Conservation (phyloP, 495 filamentous ascomycete genomes). For the Parathielavia appendiculata region DNA sequence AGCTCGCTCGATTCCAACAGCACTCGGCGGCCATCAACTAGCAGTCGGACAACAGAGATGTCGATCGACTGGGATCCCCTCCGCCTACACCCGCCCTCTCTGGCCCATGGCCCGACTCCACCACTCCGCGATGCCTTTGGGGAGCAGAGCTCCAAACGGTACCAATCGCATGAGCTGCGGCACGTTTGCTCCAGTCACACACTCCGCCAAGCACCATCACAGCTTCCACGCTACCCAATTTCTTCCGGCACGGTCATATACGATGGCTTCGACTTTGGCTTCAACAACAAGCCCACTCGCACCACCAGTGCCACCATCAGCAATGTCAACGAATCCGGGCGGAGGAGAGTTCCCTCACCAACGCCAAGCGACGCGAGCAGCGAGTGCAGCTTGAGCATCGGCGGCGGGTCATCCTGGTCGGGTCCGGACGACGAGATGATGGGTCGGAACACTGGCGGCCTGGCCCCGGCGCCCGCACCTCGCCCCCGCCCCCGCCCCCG, state of each 20-base stretch:
- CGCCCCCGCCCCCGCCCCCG: constrained; percentile 9
- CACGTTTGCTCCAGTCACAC: constrained; percentile 22
- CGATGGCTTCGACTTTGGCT: constrained; percentile 37
- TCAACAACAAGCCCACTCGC: constrained; percentile 14
- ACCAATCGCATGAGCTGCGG: constrained; percentile 23
- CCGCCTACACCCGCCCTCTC: constrained; percentile 27
- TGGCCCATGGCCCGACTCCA: constrained; percentile 17
- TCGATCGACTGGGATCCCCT: constrained; percentile 35
- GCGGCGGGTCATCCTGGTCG: background rate
- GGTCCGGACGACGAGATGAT: background rate
- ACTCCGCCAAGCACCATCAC: constrained; percentile 10
- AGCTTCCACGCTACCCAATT: constrained; percentile 4
- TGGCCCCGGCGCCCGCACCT: constrained; percentile 11
- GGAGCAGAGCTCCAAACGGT: constrained; percentile 10
- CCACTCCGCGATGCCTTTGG: constrained; percentile 14
- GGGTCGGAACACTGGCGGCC: background rate
- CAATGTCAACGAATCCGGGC: background rate
- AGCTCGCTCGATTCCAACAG: constrained; percentile 27
- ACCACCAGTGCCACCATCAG: background rate
- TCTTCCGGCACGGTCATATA: constrained; percentile 29
- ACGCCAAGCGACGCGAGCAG: constrained; percentile 16
- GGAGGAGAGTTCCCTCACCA: constrained; percentile 10
- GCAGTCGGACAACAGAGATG: constrained; percentile 22
- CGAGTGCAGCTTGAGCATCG: constrained; percentile 11
- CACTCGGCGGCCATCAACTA: constrained; percentile 23